phyloP scores from a whole-genome alignment of 805 yeast genomes.

The Priceomyces castillae region DNA sequence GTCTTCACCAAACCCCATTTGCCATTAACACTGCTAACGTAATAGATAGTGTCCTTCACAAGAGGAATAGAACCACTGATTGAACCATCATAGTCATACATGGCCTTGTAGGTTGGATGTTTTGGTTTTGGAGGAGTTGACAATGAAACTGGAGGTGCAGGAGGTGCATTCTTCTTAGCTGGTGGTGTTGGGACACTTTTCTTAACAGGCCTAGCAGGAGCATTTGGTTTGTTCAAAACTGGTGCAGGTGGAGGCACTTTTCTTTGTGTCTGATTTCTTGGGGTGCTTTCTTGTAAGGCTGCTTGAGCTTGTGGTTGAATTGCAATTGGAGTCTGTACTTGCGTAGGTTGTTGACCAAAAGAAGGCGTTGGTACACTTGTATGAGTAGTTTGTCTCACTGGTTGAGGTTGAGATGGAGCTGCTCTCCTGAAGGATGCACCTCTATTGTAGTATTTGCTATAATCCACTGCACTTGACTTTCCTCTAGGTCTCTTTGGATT shows the following conservation, averaged over 20 bases:
- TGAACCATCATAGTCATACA: conserved; percentile 85
- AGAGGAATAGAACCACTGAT: conserved; percentile 81
- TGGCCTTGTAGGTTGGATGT: conserved; percentile 77
- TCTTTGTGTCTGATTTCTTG: conserved; percentile 8
- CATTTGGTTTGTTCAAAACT: conserved; percentile 14
- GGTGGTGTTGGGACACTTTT: conserved; percentile 65
- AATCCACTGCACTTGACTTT: conserved; percentile 35
- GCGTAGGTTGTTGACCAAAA: conserved; percentile 14
- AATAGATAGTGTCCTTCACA: conserved; percentile 70
- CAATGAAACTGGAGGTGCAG: conserved; percentile 65
- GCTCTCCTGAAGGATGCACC: conserved; percentile 16
- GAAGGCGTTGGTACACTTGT: not conserved
- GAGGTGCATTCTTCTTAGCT: conserved; percentile 45
- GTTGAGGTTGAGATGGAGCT: conserved; percentile 11
- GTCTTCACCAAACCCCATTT: conserved; percentile 94
- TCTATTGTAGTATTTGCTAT: conserved; percentile 41
- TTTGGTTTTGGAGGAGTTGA: conserved; percentile 54
- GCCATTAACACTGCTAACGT: conserved; percentile 69
- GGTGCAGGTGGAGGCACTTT: conserved; percentile 17
- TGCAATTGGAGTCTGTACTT: conserved; percentile 15
- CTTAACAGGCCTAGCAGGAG: conserved; percentile 26
- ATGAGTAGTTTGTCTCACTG: conserved; percentile 6
- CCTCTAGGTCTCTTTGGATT: conserved; percentile 76
- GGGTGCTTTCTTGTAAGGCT: not conserved
- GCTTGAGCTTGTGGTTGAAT: conserved; percentile 8